These are phyloP conservation scores for Pseudozyma pruni DNA, from an alignment of 1,284 basidiomycete species.

Conservation along the genomic window DNA sequence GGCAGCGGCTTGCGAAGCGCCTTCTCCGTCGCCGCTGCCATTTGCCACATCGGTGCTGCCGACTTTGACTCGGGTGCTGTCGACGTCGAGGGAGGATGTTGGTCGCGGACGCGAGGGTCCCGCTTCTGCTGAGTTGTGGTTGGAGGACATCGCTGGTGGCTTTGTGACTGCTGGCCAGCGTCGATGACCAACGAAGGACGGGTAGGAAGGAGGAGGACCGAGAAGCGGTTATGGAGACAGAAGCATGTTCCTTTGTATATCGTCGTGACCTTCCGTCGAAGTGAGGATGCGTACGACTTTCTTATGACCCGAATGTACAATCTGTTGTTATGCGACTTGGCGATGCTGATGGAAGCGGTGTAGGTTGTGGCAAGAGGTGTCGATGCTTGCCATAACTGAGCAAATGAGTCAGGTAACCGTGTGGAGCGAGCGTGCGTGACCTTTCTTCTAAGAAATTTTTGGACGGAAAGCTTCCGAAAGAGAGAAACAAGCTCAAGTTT, in stretches of 20 bases:
- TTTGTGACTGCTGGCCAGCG: neutral
- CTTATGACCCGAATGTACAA: too few relatives aligned
- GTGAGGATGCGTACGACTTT: too few relatives aligned
- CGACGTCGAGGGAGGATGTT: neutral
- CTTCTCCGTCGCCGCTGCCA: constrained; percentile 13
- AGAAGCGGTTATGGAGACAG: too few relatives aligned
- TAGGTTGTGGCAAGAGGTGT: neutral
- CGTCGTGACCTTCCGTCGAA: too few relatives aligned
- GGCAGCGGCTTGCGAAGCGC: constrained; percentile 13
- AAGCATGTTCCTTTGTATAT: too few relatives aligned
- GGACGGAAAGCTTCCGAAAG: constrained; percentile 27
- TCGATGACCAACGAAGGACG: too few relatives aligned
- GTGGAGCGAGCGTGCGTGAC: constrained; percentile 6
- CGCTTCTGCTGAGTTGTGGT: constrained; percentile 14
- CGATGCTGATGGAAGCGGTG: too few relatives aligned
- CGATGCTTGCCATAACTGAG: neutral
- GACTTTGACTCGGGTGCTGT: constrained; percentile 5
- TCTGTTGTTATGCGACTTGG: too few relatives aligned
- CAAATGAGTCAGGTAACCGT: constrained; percentile 10
- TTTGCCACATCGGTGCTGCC: constrained; percentile 28
- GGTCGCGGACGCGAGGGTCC: constrained; percentile 12
- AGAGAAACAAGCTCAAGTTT: constrained; percentile 5
- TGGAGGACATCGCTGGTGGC: neutral
- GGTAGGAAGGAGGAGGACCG: too few relatives aligned
- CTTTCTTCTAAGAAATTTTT: neutral